Conservation (phyloP, 1,284 basidiomycete species). For the Pisolithus thermaeus region DNA sequence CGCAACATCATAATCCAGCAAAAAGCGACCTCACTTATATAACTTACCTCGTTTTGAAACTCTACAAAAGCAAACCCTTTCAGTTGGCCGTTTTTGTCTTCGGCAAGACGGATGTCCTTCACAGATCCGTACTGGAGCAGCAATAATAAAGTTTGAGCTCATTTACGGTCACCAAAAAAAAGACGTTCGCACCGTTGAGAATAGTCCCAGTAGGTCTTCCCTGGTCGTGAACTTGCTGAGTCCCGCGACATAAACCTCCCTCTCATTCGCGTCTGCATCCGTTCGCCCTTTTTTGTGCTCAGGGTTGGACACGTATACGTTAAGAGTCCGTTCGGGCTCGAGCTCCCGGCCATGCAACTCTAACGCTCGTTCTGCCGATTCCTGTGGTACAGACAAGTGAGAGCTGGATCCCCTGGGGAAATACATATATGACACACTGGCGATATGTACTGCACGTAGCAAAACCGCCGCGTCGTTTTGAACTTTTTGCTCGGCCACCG, state of each 20-base stretch:
- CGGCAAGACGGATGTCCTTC: slow-evolving; percentile 74
- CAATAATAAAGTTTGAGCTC: slow-evolving; percentile 8
- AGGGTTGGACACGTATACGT: slow-evolving; percentile 89
- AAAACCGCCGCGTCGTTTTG: slow-evolving; percentile 86
- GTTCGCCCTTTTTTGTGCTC: slow-evolving; percentile 82
- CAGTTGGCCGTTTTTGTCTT: slow-evolving; percentile 63
- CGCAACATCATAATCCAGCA: slow-evolving; percentile 1
- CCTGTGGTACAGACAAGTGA: slow-evolving; percentile 31
- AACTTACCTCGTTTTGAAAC: slow-evolving; percentile 69
- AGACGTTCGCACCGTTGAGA: slow-evolving; percentile 56
- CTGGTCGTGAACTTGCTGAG: slow-evolving; percentile 72
- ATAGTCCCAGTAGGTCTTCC: slow-evolving; percentile 70
- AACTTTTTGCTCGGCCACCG: slow-evolving; percentile 99
- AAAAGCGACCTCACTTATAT: background rate
- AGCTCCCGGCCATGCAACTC: slow-evolving; percentile 74
- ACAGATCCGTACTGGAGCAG: slow-evolving; percentile 67
- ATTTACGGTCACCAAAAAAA: background rate
- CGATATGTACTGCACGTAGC: slow-evolving; percentile 87
- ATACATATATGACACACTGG: slow-evolving; percentile 48
- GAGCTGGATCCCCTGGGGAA: background rate
- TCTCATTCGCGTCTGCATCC: slow-evolving; percentile 77
- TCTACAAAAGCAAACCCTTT: slow-evolving; percentile 95
- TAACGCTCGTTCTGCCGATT: slow-evolving; percentile 72
- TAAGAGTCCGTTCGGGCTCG: slow-evolving; percentile 60
- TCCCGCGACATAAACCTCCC: slow-evolving; percentile 83